A percentile compares a stretch with the other conserved stretches of the same genome.
phyloP scores from a whole-genome alignment of 768 basidiomycete genomes.

The Collybia sp. region DNA sequence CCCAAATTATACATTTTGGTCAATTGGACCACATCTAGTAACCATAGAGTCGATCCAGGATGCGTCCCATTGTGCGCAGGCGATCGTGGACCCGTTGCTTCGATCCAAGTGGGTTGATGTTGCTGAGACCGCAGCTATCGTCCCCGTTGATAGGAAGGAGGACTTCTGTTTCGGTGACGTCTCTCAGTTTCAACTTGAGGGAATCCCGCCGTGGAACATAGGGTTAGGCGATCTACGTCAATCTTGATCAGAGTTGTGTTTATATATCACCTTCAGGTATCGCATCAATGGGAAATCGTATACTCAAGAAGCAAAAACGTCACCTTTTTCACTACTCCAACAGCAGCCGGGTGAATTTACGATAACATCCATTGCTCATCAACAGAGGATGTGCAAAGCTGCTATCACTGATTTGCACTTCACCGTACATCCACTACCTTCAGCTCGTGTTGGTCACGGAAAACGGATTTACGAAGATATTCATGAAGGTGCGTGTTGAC shows the following conservation, averaged over 20 bases:
- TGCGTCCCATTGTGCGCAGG: constrained; percentile 77
- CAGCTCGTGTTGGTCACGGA: constrained; percentile 86
- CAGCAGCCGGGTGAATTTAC: constrained; percentile 80
- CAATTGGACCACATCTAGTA: constrained; percentile 79
- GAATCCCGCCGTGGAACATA: constrained; percentile 89
- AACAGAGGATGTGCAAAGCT: constrained; percentile 89
- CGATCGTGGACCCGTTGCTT: constrained; percentile 53
- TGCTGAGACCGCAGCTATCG: constrained; percentile 92
- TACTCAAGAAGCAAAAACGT: constrained; percentile 68
- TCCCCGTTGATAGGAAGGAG: constrained; percentile 71
- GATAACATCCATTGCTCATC: constrained; percentile 87
- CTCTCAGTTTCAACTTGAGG: constrained; percentile 90
- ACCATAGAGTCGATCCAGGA: constrained; percentile 77
- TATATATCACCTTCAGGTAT: constrained; percentile 46
- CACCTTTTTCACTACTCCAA: constrained; percentile 83
- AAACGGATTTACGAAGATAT: constrained; percentile 80
- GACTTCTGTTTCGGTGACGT: constrained; percentile 91
- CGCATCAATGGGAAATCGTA: constrained; percentile 72
- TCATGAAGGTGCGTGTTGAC: constrained; percentile 66
- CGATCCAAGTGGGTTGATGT: constrained; percentile 84
- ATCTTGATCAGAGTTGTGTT: neutral
- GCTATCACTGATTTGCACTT: constrained; percentile 71
- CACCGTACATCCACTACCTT: constrained; percentile 77
- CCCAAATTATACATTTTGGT: constrained; percentile 67
- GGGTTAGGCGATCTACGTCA: constrained; percentile 41